Base-by-base conservation (phyloP, 164 flowering plant species). In the Platanus orientalis region DNA sequence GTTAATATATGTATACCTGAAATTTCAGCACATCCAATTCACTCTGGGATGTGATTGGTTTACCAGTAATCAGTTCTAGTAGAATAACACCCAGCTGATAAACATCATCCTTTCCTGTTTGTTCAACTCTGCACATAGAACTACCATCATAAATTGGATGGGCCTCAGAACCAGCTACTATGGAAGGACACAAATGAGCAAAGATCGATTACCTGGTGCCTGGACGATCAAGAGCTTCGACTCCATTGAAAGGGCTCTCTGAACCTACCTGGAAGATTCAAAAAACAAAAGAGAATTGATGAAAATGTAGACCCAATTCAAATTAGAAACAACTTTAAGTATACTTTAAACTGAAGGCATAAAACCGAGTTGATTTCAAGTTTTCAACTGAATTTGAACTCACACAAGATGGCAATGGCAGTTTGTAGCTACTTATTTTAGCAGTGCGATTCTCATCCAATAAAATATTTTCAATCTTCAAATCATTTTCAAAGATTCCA, bases 371-470 rank as follows among this genome's bases (percentile, higher is more conserved):
- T 17, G 23, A n/a, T n/a, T n/a, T n/a, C n/a, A 62, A 29, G 16
- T 20, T 32, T 13, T 28, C 44, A 20, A 21, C 28, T 44, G 58
- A 51, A 49, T 54, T 71, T 30, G 19, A 19, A 52, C 63, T 61
- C 40, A 90, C 96, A 89, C 77, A 78, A 10, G 74, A 66, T 26
- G 83, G 81, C 62, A 85, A 64, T 3, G 86, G 87, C 20, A 93
- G 73, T 62, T 70, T 82, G 34, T 90, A 93, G 64, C 64, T 69
- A 50, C 81, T 83, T 3, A 93, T 73, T 77, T 88, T 93, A 26
- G 88, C 79, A 28, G 81, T 75, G 45, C 87, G 89, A 66, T 78
- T 76, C 10, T 87, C 86, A 70, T 93, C 96, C 75, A 93, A 63
- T 70, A 85, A 50, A 26, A 93, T 71, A 44, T 77, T 79, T n/a